Base-by-base conservation (phyloP, 1,139 yeast species). In the Candida sp. region DNA sequence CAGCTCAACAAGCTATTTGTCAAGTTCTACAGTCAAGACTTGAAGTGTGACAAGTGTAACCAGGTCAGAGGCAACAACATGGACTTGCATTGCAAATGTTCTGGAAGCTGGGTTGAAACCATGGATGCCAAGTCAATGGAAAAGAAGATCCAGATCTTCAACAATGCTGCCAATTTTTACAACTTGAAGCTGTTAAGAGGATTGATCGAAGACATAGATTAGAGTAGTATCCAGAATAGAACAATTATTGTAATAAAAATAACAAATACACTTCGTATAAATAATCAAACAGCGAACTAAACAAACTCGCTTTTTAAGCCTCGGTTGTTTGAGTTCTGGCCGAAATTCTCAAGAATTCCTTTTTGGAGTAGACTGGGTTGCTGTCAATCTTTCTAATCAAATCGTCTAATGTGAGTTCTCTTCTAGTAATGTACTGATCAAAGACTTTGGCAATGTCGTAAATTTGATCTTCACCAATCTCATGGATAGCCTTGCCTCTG, bases 21-120 rank as follows among this genome's bases (percentile, higher is more conserved):
- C n/a, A 72, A 77, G 48, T 94, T 80, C 67, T 84, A 85, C 62
- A 73, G 80, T 40, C 99, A 96, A 68, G 99, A 94, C 67, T 74
- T 90, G 60, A 82, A 81, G 58, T 96, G 99, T 68, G 65, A 71
- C 12, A 90, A 89, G 65, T 96, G 99, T 69, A 78, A 81, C 40
- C 83, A 78, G 53, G 75, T 91, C 50, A 83, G 85, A 60, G 83
- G 82, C 37, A 86, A 83, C 59, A 87, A 88, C 57, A 77, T 96
- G 81, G 82, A 92, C 46, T 77, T 77, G 33, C 85, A 86, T 66
- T 96, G 99, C 68, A 73, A 80, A 37, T 96, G 99, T 66, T 92
- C 99, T 0, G 99, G 99, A 3, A 67, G 71, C 34, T 94, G 97
- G 97, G 72, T 69, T 1, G 88, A 84, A 49, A 84, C 90, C 0